phyloP scores from a whole-genome alignment of 2,329 filamentous ascomycete species.

The Pseudogymnoascus sp. region DNA sequence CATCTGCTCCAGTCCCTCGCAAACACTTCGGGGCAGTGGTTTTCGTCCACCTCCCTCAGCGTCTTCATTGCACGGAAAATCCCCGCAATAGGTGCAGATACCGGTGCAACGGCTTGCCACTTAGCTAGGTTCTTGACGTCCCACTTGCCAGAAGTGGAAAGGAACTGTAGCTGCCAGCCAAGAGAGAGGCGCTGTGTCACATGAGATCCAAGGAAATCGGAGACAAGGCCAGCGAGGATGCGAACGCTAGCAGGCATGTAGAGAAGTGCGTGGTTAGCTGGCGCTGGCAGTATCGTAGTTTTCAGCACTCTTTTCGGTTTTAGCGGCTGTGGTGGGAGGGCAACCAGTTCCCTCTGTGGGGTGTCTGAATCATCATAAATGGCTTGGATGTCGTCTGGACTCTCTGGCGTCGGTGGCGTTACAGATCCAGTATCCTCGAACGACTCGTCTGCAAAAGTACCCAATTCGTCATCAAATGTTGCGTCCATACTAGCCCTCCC shows the following conservation, averaged over 20 bases:
- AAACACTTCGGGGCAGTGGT: constrained; percentile 68
- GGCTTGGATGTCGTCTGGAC: not conserved
- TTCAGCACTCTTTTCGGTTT: constrained; percentile 51
- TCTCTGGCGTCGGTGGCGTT: not conserved
- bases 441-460: not conserved
- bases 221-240: constrained; percentile 69
- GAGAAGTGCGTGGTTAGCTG: constrained; percentile 74
- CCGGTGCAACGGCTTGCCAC: constrained; percentile 72
- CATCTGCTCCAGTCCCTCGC: constrained; percentile 55
- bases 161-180: constrained; percentile 83
- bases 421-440: not conserved
- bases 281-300: constrained; percentile 61
- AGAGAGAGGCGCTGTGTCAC: constrained; percentile 71
- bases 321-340: constrained; percentile 39
- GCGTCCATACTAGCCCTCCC: not conserved
- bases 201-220: constrained; percentile 67
- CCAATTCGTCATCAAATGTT: not conserved
- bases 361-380: constrained; percentile 37
- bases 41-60: constrained; percentile 76
- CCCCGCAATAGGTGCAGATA: constrained; percentile 68
- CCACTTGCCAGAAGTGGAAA: constrained; percentile 90
- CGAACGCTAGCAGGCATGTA: constrained; percentile 71
- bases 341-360: constrained; percentile 33
- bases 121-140: constrained; percentile 94
- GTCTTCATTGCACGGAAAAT: constrained; percentile 90